phyloP scores from a whole-genome alignment of 2,329 filamentous ascomycete genomes.

The Exophiala lecanii-corni region DNA sequence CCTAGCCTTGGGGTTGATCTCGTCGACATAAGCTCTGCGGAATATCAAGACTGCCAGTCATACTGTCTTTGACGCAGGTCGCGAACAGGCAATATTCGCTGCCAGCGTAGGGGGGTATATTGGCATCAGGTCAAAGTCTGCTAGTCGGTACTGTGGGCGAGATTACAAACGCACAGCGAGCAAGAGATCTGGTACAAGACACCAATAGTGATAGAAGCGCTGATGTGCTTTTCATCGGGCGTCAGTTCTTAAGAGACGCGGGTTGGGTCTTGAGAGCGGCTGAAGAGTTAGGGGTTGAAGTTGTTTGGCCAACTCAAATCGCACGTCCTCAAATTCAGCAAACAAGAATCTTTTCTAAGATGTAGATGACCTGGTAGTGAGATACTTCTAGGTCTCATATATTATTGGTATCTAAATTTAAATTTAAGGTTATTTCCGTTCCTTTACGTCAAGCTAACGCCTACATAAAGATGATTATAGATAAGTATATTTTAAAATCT shows the following conservation, averaged over 20 bases:
- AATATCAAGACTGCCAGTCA: not conserved
- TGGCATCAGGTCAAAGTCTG: not conserved
- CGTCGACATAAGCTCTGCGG: constrained; percentile 27
- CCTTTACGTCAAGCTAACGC: no score
- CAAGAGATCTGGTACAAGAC: not conserved
- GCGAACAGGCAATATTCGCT: not conserved
- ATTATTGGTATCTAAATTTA: no score
- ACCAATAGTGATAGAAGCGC: not conserved
- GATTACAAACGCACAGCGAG: not conserved
- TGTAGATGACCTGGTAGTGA: no score
- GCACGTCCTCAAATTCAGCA: no score
- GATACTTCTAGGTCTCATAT: no score
- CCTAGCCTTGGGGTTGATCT: constrained; percentile 54
- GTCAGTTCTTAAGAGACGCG: constrained; percentile 39
- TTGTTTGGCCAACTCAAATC: constrained; percentile 45
- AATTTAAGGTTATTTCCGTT: no score
- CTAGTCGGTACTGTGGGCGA: not conserved
- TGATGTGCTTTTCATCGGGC: not conserved
- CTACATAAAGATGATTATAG: no score
- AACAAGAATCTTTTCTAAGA: no score
- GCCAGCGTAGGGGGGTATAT: not conserved
- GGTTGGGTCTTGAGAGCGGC: constrained; percentile 50
- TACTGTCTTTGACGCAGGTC: not conserved
- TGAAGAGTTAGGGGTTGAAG: constrained; percentile 42
- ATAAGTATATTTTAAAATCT: no score